phyloP scores from a whole-genome alignment of 306 rosid genomes.

The Vachellia pachyceras region DNA sequence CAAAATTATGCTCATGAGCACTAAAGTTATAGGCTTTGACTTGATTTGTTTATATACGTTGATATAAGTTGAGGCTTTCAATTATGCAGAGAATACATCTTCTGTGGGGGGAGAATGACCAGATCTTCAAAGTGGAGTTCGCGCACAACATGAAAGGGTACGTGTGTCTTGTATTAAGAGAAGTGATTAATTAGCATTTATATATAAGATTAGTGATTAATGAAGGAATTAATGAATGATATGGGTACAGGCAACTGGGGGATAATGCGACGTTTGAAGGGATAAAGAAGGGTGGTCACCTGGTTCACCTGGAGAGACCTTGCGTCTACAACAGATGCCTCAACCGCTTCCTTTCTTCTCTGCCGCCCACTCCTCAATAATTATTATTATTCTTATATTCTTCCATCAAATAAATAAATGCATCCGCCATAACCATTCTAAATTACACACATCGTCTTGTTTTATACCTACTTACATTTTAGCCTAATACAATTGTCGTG shows the following conservation, averaged over 20 bases:
- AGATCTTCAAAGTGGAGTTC: conserved; percentile 71
- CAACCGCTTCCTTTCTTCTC: conserved; percentile 54
- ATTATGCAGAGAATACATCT: conserved; percentile 77
- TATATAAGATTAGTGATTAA: too few species aligned
- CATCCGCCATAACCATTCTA: too few species aligned
- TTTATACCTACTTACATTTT: too few species aligned
- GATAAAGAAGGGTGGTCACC: conserved; percentile 61
- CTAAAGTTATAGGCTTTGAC: too few species aligned
- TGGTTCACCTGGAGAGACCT: conserved; percentile 69
- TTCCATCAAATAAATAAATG: too few species aligned
- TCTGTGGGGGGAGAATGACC: conserved; percentile 91
- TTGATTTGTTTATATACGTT: background rate
- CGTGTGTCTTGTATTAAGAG: too few species aligned
- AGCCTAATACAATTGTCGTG: too few species aligned
- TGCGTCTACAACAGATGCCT: conserved; percentile 55
- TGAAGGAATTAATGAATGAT: background rate
- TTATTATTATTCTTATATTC: too few species aligned
- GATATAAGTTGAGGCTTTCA: background rate
- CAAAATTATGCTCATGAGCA: too few species aligned
- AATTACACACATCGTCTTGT: too few species aligned
- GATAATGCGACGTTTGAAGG: conserved; percentile 50
- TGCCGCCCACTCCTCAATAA: conserved; percentile 3
- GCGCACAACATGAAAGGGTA: conserved; percentile 83
- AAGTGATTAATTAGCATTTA: too few species aligned
- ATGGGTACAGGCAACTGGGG: conserved; percentile 47